Conservation (phyloP, 441 rosid genomes). For the Macaranga tanarius region DNA sequence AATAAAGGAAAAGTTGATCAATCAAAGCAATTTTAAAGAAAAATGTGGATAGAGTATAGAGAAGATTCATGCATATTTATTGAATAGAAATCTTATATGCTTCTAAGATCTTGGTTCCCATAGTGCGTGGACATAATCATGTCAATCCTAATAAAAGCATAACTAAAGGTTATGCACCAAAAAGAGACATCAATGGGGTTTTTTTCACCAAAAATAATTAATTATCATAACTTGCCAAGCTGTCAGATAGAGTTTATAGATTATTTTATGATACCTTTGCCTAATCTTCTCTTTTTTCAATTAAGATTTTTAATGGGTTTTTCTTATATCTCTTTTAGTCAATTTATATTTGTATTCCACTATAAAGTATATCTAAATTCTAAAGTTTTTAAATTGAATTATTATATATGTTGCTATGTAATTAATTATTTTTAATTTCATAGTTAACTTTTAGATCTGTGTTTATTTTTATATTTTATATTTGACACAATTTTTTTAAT, state of each 20-base stretch:
- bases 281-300: background rate
- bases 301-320: too few relatives aligned
- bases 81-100: background rate
- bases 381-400: too few relatives aligned
- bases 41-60: background rate
- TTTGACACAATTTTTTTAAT: too few relatives aligned
- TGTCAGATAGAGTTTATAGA: constrained; percentile 7
- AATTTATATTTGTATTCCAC: too few relatives aligned
- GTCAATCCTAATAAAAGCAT: constrained; percentile 8
- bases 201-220: background rate
- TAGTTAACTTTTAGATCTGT: too few relatives aligned
- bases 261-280: background rate
- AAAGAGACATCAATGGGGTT: constrained; percentile 2
- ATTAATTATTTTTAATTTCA: too few relatives aligned
- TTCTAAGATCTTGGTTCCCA: constrained; percentile 13
- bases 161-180: background rate
- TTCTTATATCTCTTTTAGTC: too few relatives aligned
- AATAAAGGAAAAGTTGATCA: background rate
- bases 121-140: constrained; percentile 35
- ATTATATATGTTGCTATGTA: too few relatives aligned
- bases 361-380: too few relatives aligned
- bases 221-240: constrained; percentile 18
- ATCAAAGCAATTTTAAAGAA: background rate
- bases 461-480: too few relatives aligned
- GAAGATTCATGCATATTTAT: constrained; percentile 22